phyloP scores from a whole-genome alignment of 2,329 filamentous ascomycete species.

The Tolypocladium ovalisporum region DNA sequence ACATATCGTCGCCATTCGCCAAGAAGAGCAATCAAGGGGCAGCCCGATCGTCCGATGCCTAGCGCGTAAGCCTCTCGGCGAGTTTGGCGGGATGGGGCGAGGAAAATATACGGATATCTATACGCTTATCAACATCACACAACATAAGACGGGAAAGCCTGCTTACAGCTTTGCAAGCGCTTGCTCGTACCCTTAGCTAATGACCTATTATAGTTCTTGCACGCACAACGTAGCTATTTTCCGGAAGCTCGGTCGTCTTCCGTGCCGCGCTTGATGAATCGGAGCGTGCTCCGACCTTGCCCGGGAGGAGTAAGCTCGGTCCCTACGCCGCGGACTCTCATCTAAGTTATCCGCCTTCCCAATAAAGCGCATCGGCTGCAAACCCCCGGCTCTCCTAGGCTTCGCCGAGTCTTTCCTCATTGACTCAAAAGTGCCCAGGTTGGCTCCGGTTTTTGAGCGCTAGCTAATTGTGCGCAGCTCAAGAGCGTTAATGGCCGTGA shows the following conservation, averaged over 20 bases:
- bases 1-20: neutral
- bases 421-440: neutral
- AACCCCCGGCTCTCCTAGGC: too few relatives aligned
- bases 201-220: neutral
- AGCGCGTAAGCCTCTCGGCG: neutral
- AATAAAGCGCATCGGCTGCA: neutral
- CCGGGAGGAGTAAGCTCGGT: neutral
- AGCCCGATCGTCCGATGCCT: neutral
- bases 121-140: neutral
- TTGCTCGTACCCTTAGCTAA: too few relatives aligned
- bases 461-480: neutral
- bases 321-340: neutral
- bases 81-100: too few relatives aligned
- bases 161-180: neutral
- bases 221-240: neutral
- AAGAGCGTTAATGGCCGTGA: neutral
- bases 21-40: neutral
- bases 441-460: too few relatives aligned
- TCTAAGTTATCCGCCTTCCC: neutral
- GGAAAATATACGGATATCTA: too few relatives aligned
- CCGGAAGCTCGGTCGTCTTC: neutral
- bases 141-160: neutral
- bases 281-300: neutral
- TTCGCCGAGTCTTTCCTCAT: neutral
- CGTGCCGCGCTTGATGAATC: neutral